A percentile compares a stretch with the other conserved stretches of the same genome.
These are phyloP conservation scores for Gastrolobium bilobum DNA, from an alignment of 306 rosid genomes.

Conservation along the genomic window DNA sequence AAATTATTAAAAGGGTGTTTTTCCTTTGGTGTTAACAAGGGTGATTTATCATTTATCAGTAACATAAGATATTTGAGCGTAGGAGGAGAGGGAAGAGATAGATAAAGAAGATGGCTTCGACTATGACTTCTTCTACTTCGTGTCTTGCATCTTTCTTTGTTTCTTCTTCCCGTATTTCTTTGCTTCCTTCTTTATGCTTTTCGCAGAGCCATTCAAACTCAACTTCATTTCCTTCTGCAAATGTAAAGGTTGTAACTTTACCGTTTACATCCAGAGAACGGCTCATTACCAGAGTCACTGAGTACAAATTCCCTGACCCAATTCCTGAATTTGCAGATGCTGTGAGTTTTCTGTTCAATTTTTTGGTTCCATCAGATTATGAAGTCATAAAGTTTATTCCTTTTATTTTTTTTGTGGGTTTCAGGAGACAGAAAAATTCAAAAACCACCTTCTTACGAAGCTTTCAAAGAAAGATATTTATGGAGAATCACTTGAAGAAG, in stretches of 20 bases:
- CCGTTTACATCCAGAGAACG: conserved; percentile 47
- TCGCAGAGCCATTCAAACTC: conserved; percentile 38
- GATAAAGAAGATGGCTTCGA: conserved; percentile 49
- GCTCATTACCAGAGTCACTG: conserved; percentile 59
- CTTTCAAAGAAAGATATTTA: conserved; percentile 75
- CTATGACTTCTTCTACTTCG: conserved; percentile 42
- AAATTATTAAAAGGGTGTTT: too few species aligned
- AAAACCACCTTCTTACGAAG: conserved; percentile 67
- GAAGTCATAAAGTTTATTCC: neutral
- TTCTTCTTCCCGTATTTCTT: conserved; percentile 38
- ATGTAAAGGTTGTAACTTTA: conserved; percentile 38
- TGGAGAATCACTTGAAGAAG: conserved; percentile 75
- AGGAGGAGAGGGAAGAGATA: conserved; percentile 29
- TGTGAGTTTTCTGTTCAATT: conserved; percentile 53
- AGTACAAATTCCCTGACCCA: conserved; percentile 95
- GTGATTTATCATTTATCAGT: too few species aligned
- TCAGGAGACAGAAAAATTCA: conserved; percentile 82
- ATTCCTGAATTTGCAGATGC: conserved; percentile 90
- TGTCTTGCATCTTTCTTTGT: conserved; percentile 39
- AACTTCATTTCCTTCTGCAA: conserved; percentile 41
- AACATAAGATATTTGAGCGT: neutral
- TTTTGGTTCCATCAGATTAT: neutral
- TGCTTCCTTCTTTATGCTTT: conserved; percentile 41
- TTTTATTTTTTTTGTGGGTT: neutral
- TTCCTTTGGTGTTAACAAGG: too few species aligned